Evolutionary conservation across 2,329 filamentous ascomycete genomes (phyloP).

Genomic region (Hypoxylon sp.): DNA sequence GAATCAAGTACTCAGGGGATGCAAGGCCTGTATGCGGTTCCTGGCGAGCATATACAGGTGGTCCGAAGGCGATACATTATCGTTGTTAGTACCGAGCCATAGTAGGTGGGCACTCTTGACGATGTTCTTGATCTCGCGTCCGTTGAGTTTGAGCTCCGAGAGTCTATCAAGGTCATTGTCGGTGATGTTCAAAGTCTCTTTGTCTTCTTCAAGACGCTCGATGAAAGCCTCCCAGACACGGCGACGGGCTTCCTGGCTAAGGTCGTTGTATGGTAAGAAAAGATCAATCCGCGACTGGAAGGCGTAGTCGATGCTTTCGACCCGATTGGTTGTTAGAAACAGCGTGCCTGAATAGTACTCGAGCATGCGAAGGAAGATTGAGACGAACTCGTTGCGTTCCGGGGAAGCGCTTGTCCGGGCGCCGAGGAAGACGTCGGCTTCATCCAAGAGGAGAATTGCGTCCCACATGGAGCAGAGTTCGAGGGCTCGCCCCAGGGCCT

Average conservation of each 20-base stretch:
- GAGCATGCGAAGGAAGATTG: constrained; percentile 43
- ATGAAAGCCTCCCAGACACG: constrained; percentile 59
- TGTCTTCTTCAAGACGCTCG: constrained; percentile 46
- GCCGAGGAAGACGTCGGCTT: constrained; percentile 61
- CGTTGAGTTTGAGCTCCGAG: constrained; percentile 61
- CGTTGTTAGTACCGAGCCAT: constrained; percentile 51
- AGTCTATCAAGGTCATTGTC: constrained; percentile 56
- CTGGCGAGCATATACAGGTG: constrained; percentile 54
- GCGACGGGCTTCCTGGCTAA: constrained; percentile 50
- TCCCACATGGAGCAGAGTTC: constrained; percentile 59
- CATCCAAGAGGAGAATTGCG: constrained; percentile 61
- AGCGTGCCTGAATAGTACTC: constrained; percentile 58
- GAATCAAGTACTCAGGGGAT: constrained; percentile 14
- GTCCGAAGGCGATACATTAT: constrained; percentile 48
- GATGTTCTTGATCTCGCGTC: constrained; percentile 67
- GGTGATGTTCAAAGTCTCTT: constrained; percentile 50
- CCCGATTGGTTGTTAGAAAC: constrained; percentile 59
- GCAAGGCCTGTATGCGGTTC: constrained; percentile 50
- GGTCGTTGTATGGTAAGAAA: constrained; percentile 54
- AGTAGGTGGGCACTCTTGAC: constrained; percentile 60
- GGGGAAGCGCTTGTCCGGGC: constrained; percentile 54
- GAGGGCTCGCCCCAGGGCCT: constrained; percentile 54
- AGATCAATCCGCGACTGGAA: constrained; percentile 58
- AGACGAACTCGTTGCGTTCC: constrained; percentile 59
- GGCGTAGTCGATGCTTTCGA: constrained; percentile 56